Percentiles rank a stretch among this genome's conserved stretches.
phyloP scores from a whole-genome alignment of 2,329 filamentous ascomycete species.

The Penicillium expansum region DNA sequence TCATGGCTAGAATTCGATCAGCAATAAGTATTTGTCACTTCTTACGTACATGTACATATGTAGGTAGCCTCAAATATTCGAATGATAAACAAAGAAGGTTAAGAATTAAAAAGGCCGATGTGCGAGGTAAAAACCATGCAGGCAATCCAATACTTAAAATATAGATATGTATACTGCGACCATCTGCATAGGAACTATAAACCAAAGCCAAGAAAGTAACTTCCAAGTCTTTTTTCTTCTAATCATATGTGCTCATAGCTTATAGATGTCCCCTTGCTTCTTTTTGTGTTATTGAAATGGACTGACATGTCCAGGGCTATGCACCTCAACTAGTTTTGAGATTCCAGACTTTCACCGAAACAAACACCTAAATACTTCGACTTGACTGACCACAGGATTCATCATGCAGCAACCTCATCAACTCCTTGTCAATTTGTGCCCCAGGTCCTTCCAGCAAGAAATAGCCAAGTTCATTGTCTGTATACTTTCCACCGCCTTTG shows the following conservation, averaged over 20 bases:
- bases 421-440: neutral
- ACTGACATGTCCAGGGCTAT: neutral
- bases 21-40: neutral
- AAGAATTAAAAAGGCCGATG: too few relatives aligned
- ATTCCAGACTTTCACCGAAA: neutral
- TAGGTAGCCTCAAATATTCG: too few relatives aligned
- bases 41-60: neutral
- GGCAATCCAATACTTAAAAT: too few relatives aligned
- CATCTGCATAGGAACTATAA: neutral
- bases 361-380: neutral
- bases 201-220: neutral
- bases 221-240: neutral
- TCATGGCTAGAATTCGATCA: neutral
- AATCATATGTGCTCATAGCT: neutral
- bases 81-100: too few relatives aligned
- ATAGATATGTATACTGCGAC: neutral
- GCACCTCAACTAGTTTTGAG: neutral
- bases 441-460: neutral
- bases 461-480: neutral
- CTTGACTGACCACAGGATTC: neutral
- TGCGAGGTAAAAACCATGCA: too few relatives aligned
- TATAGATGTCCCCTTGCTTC: neutral
- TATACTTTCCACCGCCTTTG: constrained; percentile 1
- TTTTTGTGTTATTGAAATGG: neutral
- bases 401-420: neutral